Evolutionary conservation across 169 alveolate species (phyloP), one percentile per base, ranked within the genome.

Genomic region (Eimeria brunetti): DNA sequence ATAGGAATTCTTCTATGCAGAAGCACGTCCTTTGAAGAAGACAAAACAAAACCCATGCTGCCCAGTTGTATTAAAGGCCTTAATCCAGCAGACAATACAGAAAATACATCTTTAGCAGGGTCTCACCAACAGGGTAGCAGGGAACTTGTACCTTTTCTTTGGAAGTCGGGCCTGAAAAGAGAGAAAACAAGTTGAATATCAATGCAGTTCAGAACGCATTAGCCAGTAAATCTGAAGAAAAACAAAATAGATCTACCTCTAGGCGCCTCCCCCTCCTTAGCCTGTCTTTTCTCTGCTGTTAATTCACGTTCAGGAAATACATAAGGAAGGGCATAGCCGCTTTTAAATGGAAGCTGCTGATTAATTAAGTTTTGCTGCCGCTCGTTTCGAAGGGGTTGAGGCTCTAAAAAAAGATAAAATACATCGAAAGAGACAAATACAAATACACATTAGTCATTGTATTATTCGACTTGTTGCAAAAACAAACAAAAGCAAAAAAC

Each of bases 251-350:
- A 64, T 8, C n/a, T 36, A 36, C 86, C 86, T 5, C 5, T 11
- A 5, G 41, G 58, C 58, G 51, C 27, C 30, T 3, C 62, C 51
- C 58, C 30, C 20, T 11, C 64, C 46, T 80, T 20, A 1, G 8
- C 69, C 44, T 80, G 88, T 80, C 46, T 44, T 2, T 2, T 27
- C 9, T 16, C 11, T 46, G 36, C 12, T 16, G 8, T 38, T 12
- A 1, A 2, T 44, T 38, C 75, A n/a, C 7, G 36, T 27, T 8
- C 56, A 20, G 90, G 90, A 53, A 81, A 81, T 1, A 81, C 36
- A 75, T 81, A 81, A 27, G 90, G 90, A 18, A 81, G 44, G 27
- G 90, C 53, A 81, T 51, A 81, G 56, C 90, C 90, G 2, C 67
- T 46, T 33, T 14, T 2, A 49, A 20, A 56, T 1, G 69, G 69